Evolutionary conservation across 352 stramenopile species (phyloP).

Genomic region (Phytophthora pisi): DNA sequence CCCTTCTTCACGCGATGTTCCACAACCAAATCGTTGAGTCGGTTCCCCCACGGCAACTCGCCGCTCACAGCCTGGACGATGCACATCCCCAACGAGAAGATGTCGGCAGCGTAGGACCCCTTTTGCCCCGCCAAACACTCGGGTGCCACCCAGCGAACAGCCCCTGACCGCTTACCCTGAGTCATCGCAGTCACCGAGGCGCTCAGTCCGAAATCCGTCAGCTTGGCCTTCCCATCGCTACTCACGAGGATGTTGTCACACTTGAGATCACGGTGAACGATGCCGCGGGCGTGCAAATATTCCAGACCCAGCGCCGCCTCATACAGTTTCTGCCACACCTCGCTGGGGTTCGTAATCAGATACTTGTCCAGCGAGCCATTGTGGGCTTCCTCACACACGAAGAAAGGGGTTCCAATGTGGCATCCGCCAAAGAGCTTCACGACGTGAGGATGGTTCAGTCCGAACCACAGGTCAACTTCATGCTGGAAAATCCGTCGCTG

Average conservation of each 20-base stretch:
- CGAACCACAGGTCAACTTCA: slow-evolving; percentile 41
- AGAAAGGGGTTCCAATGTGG: slow-evolving; percentile 26
- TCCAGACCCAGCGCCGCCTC: slow-evolving; percentile 30
- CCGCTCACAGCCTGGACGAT: slow-evolving; percentile 15
- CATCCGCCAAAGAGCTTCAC: slow-evolving; percentile 42
- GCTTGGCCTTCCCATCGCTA: slow-evolving; percentile 27
- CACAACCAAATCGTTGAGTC: slow-evolving; percentile 4
- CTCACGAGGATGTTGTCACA: slow-evolving; percentile 97
- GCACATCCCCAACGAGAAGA: slow-evolving; percentile 12
- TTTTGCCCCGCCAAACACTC: slow-evolving; percentile 3
- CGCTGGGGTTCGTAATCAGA: background rate
- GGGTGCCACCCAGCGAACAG: background rate
- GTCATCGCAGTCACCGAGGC: no score
- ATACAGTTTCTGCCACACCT: slow-evolving; percentile 22
- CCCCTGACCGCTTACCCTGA: background rate
- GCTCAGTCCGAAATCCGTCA: slow-evolving; percentile 36
- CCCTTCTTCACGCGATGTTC: background rate
- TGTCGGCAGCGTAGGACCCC: background rate
- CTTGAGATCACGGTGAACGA: slow-evolving; percentile 92
- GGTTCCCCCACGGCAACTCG: slow-evolving; percentile 3
- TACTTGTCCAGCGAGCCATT: slow-evolving; percentile 16
- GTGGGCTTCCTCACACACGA: slow-evolving; percentile 35
- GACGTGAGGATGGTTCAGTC: slow-evolving; percentile 43
- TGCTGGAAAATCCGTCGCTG: slow-evolving; percentile 7
- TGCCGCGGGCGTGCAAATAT: slow-evolving; percentile 27